These are phyloP conservation scores for Coemansia pectinata DNA, from an alignment of 192 early-diverging fungal genomes.

Conservation along the genomic window DNA sequence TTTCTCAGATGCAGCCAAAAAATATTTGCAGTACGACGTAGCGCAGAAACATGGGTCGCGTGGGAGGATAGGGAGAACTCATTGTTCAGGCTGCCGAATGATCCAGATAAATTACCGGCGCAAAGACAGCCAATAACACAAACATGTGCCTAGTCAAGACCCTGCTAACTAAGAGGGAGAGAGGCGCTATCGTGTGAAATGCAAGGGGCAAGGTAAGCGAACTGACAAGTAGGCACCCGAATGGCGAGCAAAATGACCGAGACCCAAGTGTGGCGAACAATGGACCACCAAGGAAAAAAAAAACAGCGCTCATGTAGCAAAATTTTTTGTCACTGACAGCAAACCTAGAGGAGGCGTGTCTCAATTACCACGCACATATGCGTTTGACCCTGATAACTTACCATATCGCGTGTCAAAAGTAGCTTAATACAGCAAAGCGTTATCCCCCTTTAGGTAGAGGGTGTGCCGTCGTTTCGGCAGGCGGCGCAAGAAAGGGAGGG, in stretches of 20 bases:
- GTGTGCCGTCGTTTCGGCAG: not conserved
- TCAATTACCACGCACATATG: not conserved
- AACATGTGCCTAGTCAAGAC: not conserved
- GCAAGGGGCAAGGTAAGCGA: not conserved
- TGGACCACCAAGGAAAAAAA: not conserved
- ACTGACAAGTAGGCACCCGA: not conserved
- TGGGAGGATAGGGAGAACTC: not conserved
- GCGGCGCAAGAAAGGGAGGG: not conserved
- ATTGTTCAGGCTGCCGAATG: conserved; percentile 1
- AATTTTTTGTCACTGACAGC: not conserved
- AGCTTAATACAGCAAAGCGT: conserved; percentile 3
- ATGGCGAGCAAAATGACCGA: conserved; percentile 2
- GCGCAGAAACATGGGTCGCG: not conserved
- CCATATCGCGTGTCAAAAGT: conserved; percentile 6
- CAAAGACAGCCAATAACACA: conserved; percentile 1
- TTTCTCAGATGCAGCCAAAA: not conserved
- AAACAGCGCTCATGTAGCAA: not conserved
- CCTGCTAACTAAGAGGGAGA: not conserved
- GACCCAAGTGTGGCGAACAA: not conserved
- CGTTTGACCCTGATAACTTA: not conserved
- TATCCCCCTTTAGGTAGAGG: not conserved
- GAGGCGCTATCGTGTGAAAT: conserved; percentile 2
- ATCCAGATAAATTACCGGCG: not conserved
- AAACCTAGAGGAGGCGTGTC: not conserved
- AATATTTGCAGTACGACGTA: not conserved